Conservation (phyloP, 441 rosid species). For the Viola pubescens region DNA sequence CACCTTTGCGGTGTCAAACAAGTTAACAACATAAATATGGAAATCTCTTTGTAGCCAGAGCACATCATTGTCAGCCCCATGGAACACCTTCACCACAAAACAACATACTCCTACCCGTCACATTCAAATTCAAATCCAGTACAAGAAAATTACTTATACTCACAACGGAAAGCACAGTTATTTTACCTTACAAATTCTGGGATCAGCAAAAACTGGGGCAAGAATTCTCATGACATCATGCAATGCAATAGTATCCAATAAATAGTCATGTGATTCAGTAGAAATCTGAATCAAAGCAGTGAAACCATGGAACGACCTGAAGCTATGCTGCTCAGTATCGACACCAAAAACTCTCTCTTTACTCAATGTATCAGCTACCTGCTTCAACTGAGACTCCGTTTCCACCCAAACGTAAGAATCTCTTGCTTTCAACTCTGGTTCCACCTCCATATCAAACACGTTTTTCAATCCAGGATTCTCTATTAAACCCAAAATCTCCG, state of each 20-base stretch:
- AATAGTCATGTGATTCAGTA: conserved; percentile 50
- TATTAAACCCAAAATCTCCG: conserved; percentile 45
- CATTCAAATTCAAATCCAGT: background rate
- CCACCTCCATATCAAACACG: conserved; percentile 17
- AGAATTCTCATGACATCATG: conserved; percentile 75
- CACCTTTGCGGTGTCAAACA: conserved; percentile 96
- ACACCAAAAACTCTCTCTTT: conserved; percentile 54
- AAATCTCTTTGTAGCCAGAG: conserved; percentile 96
- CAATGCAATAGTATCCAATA: conserved; percentile 70
- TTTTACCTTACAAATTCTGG: conserved; percentile 73
- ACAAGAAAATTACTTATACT: background rate
- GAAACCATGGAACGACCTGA: conserved; percentile 76
- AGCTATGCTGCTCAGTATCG: conserved; percentile 92
- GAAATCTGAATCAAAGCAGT: conserved; percentile 95
- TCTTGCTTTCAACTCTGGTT: conserved; percentile 31
- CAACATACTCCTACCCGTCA: background rate
- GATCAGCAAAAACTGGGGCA: conserved; percentile 64
- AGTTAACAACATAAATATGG: conserved; percentile 82
- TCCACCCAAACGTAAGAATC: conserved; percentile 62
- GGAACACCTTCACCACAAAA: conserved; percentile 62
- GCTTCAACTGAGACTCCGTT: conserved; percentile 49
- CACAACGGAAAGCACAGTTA: background rate
- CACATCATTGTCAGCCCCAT: conserved; percentile 93
- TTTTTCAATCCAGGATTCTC: conserved; percentile 40
- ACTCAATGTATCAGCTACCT: conserved; percentile 50